Conservation (phyloP, 2,329 filamentous ascomycete genomes). For the Chaetomium globosum region DNA sequence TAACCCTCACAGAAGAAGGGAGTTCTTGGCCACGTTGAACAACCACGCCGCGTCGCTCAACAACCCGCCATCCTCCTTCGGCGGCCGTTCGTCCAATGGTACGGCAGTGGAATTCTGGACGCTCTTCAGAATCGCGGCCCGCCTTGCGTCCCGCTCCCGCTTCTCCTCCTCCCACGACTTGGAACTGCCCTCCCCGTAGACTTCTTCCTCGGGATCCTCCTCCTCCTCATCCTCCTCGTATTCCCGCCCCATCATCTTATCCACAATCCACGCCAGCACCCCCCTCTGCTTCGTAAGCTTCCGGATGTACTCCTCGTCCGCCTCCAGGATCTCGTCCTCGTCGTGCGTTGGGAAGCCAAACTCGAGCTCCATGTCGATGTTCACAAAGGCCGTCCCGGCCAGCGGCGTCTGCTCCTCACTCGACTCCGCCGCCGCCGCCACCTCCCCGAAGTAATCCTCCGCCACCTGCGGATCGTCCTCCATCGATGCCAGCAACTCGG, state of each 20-base stretch:
- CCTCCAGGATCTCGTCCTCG: constrained; percentile 36
- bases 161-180: constrained; percentile 44
- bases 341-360: not conserved
- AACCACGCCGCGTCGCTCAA: constrained; percentile 72
- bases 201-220: constrained; percentile 61
- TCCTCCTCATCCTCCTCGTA: constrained; percentile 60
- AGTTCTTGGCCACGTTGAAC: constrained; percentile 64
- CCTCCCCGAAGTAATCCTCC: constrained; percentile 51
- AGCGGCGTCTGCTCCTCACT: constrained; percentile 46
- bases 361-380: constrained; percentile 79
- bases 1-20: constrained; percentile 44
- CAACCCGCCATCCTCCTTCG: constrained; percentile 59
- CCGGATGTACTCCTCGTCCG: constrained; percentile 62
- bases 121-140: constrained; percentile 43
- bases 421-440: constrained; percentile 14
- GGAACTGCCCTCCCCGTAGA: constrained; percentile 50
- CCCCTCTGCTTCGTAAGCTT: constrained; percentile 58
- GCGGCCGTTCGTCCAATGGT: constrained; percentile 51
- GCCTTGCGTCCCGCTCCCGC: constrained; percentile 23
- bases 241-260: constrained; percentile 59
- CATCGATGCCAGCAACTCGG: constrained; percentile 1
- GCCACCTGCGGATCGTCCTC: constrained; percentile 32
- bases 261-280: constrained; percentile 61
- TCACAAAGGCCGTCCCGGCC: constrained; percentile 82
- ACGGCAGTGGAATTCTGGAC: constrained; percentile 47